Conservation (phyloP, 192 early-diverging fungal species). For the Backusella tarrabulga region DNA sequence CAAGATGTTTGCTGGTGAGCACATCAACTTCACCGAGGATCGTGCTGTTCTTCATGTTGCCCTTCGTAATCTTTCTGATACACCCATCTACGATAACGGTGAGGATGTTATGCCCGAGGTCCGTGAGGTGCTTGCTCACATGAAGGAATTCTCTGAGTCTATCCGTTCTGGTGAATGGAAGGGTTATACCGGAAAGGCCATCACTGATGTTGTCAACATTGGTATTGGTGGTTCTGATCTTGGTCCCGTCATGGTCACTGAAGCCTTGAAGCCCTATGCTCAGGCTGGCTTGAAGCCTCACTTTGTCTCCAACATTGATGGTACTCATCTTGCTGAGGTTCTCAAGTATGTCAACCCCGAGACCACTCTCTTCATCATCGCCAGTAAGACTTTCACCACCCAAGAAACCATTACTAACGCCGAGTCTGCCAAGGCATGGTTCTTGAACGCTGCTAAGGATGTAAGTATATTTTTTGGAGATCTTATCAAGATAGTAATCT, state of each 20-base stretch:
- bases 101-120: conserved; percentile 95
- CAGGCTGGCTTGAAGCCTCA: conserved; percentile 78
- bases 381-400: conserved; percentile 98
- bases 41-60: conserved; percentile 96
- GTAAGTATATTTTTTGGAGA: conserved; percentile 45
- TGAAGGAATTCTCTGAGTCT: conserved; percentile 77
- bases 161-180: conserved; percentile 92
- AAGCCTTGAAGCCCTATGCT: conserved; percentile 93
- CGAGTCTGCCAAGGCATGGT: conserved; percentile 91
- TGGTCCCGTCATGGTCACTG: conserved; percentile 98
- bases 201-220: conserved; percentile 97
- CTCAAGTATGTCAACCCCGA: conserved; percentile 86
- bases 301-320: conserved; percentile 98
- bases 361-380: conserved; percentile 92
- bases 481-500: neutral
- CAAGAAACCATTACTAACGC: conserved; percentile 99
- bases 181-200: conserved; percentile 93
- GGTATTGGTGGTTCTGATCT: conserved; percentile 98
- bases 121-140: conserved; percentile 91
- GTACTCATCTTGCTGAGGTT: conserved; percentile 94
- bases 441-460: conserved; percentile 82
- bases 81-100: conserved; percentile 84
- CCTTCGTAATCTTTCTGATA: conserved; percentile 84
- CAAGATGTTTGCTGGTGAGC: conserved; percentile 93
- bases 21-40: conserved; percentile 97